Conservation (phyloP, 306 rosid species). For the Quillaja saponaria region DNA sequence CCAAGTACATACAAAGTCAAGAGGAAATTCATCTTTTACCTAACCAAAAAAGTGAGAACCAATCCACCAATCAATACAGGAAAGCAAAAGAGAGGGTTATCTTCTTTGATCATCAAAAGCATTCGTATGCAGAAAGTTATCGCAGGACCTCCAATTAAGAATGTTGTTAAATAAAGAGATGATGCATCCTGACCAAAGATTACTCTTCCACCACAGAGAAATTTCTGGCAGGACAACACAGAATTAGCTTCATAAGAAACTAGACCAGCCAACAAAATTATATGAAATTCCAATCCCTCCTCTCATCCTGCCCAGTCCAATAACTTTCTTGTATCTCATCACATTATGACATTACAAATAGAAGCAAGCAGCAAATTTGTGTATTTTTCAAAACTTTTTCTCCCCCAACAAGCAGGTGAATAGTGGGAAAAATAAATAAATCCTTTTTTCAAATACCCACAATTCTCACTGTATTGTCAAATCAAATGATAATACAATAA, state of each 20-base stretch:
- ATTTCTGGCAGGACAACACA: conserved; percentile 57
- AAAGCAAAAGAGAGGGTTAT: conserved; percentile 37
- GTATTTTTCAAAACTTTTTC: too few relatives aligned
- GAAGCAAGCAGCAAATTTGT: too few relatives aligned
- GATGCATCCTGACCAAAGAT: conserved; percentile 78
- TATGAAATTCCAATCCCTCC: too few relatives aligned
- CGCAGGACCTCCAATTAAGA: conserved; percentile 86
- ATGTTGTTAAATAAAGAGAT: conserved; percentile 63
- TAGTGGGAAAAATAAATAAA: too few relatives aligned
- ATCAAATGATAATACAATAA: too few relatives aligned
- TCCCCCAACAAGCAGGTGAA: too few relatives aligned
- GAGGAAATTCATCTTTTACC: conserved; percentile 45
- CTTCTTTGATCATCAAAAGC: conserved; percentile 40
- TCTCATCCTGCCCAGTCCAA: too few relatives aligned
- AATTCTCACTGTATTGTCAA: too few relatives aligned
- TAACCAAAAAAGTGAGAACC: conserved; percentile 79
- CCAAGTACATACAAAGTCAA: conserved; percentile 15
- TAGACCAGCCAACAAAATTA: neutral
- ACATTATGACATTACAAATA: too few relatives aligned
- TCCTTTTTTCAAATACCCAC: too few relatives aligned
- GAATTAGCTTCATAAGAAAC: conserved; percentile 3
- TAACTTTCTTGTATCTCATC: too few relatives aligned
- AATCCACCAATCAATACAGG: conserved; percentile 60
- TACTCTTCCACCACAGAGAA: conserved; percentile 80
- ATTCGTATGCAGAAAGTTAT: conserved; percentile 72